Conservation (phyloP, 2,329 filamentous ascomycete genomes). For the Pseudocercospora cruenta region DNA sequence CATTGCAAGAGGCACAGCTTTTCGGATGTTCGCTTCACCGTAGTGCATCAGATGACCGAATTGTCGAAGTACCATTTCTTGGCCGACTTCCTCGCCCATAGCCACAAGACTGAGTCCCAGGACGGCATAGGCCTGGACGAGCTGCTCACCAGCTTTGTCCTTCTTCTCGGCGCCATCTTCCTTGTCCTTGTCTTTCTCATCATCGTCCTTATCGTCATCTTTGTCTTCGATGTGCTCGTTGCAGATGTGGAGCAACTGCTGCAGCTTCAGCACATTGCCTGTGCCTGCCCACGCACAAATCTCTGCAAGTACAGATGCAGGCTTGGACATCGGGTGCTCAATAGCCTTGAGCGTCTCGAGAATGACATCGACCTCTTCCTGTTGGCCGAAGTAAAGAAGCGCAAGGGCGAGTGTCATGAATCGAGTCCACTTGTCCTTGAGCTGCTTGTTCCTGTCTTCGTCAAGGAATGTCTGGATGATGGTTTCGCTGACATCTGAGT, state of each 20-base stretch:
- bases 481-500: constrained; percentile 87
- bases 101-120: constrained; percentile 90
- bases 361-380: constrained; percentile 98
- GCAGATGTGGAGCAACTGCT: constrained; percentile 96
- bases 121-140: constrained; percentile 94
- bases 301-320: constrained; percentile 90
- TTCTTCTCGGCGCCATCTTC: constrained; percentile 74
- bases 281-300: constrained; percentile 99
- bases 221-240: constrained; percentile 96
- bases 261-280: constrained; percentile 93
- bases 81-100: constrained; percentile 97
- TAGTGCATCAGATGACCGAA: constrained; percentile 99
- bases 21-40: constrained; percentile 93
- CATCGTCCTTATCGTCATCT: constrained; percentile 58
- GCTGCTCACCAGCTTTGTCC: constrained; percentile 70
- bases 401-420: constrained; percentile 95
- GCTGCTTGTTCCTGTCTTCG: constrained; percentile 83
- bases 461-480: constrained; percentile 93
- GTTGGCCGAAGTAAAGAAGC: constrained; percentile 90
- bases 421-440: constrained; percentile 97
- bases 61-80: constrained; percentile 97
- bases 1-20: constrained; percentile 94
- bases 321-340: constrained; percentile 94
- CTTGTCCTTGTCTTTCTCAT: constrained; percentile 67
- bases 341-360: constrained; percentile 95